These are phyloP conservation scores for Grigorovia yakushimaensis DNA, from an alignment of 805 yeast genomes.

Conservation along the genomic window DNA sequence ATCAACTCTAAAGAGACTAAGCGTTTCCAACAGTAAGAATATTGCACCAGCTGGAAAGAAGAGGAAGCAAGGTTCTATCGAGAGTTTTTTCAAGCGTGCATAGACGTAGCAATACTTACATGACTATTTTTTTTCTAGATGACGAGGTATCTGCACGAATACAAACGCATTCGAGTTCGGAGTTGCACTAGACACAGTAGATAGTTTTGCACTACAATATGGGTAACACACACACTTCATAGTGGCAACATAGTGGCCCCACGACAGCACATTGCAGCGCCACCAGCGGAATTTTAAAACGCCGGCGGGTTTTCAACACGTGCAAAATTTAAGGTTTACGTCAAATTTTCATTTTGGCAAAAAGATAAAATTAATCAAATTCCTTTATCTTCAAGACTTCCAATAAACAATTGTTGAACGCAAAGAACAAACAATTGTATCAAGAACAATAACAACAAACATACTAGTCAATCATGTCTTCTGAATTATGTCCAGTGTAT, in stretches of 20 bases:
- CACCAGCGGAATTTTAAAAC: too few relatives aligned
- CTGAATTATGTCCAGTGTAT: conserved; percentile 34
- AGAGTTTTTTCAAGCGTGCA: conserved; percentile 23
- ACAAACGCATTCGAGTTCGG: too few relatives aligned
- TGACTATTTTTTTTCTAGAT: too few relatives aligned
- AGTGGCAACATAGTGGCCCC: too few relatives aligned
- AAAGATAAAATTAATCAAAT: too few relatives aligned
- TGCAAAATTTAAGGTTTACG: not conserved
- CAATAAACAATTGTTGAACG: not conserved
- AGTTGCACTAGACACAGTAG: too few relatives aligned
- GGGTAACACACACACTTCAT: too few relatives aligned
- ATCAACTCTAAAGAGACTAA: not conserved
- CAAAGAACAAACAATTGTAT: not conserved
- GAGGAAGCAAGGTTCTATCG: conserved; percentile 26
- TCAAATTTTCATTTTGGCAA: not conserved
- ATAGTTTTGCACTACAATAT: too few relatives aligned
- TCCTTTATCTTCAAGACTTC: not conserved
- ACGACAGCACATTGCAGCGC: too few relatives aligned
- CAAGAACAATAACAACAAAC: not conserved
- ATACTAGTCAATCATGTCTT: not conserved
- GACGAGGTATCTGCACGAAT: too few relatives aligned
- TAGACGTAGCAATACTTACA: too few relatives aligned
- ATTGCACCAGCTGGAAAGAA: conserved; percentile 8
- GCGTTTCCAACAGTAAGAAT: conserved; percentile 9
- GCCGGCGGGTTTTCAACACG: too few relatives aligned